Conservation (phyloP, 2,329 filamentous ascomycete genomes). For the Colletotrichum tabaci region DNA sequence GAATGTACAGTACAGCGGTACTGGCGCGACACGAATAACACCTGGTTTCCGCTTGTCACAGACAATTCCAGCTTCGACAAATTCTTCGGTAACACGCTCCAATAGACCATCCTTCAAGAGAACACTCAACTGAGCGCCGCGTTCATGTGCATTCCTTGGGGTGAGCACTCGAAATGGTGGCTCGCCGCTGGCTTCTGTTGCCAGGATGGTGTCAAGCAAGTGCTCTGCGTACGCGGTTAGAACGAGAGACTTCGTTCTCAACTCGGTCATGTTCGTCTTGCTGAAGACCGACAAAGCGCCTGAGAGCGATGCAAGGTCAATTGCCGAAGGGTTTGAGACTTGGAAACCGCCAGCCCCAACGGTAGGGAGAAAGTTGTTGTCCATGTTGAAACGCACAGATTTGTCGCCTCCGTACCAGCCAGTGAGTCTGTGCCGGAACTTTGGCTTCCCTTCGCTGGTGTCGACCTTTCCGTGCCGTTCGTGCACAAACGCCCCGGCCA, state of each 20-base stretch:
- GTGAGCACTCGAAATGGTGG: constrained; percentile 76
- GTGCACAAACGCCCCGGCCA: constrained; percentile 82
- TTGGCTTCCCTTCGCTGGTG: constrained; percentile 56
- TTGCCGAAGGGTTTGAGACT: constrained; percentile 80
- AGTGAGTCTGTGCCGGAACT: constrained; percentile 73
- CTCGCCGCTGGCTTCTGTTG: constrained; percentile 48
- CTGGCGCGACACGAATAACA: constrained; percentile 87
- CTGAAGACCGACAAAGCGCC: constrained; percentile 83
- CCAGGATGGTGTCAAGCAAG: constrained; percentile 67
- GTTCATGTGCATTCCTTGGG: constrained; percentile 75
- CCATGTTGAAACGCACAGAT: constrained; percentile 79
- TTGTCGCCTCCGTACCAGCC: constrained; percentile 87
- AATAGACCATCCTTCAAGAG: constrained; percentile 77
- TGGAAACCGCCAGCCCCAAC: constrained; percentile 82
- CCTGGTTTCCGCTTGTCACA: constrained; percentile 89
- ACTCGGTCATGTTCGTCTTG: constrained; percentile 76
- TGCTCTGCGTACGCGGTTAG: constrained; percentile 84
- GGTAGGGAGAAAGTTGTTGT: constrained; percentile 79
- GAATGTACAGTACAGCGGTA: constrained; percentile 87
- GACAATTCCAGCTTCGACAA: constrained; percentile 80
- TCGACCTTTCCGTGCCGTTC: constrained; percentile 73
- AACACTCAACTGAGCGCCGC: constrained; percentile 86
- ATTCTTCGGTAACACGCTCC: constrained; percentile 73
- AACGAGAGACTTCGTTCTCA: constrained; percentile 80
- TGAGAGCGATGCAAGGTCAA: constrained; percentile 83